These are phyloP conservation scores for Taphrina populina DNA, from an alignment of 1,139 yeast species.

Conservation along the genomic window DNA sequence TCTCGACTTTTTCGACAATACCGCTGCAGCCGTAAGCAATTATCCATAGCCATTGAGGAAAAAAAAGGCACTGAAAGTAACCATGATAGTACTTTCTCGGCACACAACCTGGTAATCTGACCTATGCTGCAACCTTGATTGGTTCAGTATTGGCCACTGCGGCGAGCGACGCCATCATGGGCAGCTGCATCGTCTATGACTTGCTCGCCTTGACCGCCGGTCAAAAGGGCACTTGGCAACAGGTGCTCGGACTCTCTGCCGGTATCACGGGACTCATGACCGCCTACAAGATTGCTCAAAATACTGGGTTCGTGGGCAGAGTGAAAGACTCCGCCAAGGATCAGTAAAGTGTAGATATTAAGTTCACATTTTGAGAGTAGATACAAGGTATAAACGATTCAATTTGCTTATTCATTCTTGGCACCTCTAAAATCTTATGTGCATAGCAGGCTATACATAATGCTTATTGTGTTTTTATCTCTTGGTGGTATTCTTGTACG, in stretches of 20 bases:
- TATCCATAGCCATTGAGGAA: neutral
- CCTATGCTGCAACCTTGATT: slow-evolving; percentile 19
- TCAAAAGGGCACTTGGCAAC: slow-evolving; percentile 24
- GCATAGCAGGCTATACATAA: no score
- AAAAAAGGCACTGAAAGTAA: neutral
- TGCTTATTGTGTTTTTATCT: neutral
- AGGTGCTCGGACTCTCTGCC: slow-evolving; percentile 16
- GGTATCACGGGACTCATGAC: slow-evolving; percentile 18
- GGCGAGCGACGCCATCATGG: slow-evolving; percentile 26
- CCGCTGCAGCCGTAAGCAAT: slow-evolving; percentile 13
- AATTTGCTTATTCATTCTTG: no score
- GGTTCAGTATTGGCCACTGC: slow-evolving; percentile 21
- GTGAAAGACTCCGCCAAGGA: slow-evolving; percentile 19
- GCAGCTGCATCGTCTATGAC: slow-evolving; percentile 29
- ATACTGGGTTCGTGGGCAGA: slow-evolving; percentile 5
- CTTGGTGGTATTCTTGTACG: slow-evolving; percentile 22
- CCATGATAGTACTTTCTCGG: slow-evolving; percentile 10
- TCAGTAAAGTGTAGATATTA: neutral
- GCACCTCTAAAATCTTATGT: no score
- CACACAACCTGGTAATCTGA: slow-evolving; percentile 18
- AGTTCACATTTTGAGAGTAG: no score
- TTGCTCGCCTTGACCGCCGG: slow-evolving; percentile 21
- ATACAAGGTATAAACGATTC: no score
- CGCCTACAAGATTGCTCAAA: slow-evolving; percentile 13
- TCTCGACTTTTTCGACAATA: slow-evolving; percentile 28